Evolutionary conservation across 192 early-diverging fungal species (phyloP), one percentile per base, ranked within the genome.

Genomic region (Linnemannia elongata): DNA sequence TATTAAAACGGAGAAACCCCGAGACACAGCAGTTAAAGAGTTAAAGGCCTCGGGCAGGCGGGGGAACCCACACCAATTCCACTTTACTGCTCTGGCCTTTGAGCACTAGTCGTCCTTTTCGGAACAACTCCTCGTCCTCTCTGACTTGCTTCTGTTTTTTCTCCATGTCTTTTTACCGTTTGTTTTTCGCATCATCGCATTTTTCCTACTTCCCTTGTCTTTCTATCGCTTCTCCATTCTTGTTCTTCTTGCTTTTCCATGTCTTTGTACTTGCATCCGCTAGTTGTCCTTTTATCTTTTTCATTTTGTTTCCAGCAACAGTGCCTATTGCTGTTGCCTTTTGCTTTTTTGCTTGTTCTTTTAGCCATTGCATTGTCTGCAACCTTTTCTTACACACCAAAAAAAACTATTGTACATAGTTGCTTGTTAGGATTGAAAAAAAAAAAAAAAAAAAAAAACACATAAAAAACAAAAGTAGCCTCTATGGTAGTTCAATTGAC

Each of bases 1-100:
- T 87, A 78, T 81, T 87, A 87, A 78, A 77, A 54, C 33, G 60
- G 60, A 33, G 60, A 66, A 33, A 33, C 3, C 18, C 49, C 3
- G 60, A 66, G 60, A 33, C 60, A 30, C 12, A 52, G 18, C 49
- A 13, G 60, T 66, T 13, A 15, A 66, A 66, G 30, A 13, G 60
- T 66, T 13, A 15, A 66, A 66, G 30, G 60, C 0, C 9, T 60
- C 55, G 55, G 55, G 10, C 55, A n/a, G 2, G 10, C n/a, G 60
- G 10, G 60, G 13, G 60, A 66, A 30, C 30, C 60, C 30, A 33
- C 30, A 30, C 60, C 60, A 18, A 66, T 66, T 30, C 17, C 60
- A 15, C 55, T 57, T 57, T 63, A 63, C 27, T 63, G 33, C 60
- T 33, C 60, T 66, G 60, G 60, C 60, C 60, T 66, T 66, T 66